Base-by-base conservation (phyloP, 108 stramenopile species). In the Cyclotella distinguenda region DNA sequence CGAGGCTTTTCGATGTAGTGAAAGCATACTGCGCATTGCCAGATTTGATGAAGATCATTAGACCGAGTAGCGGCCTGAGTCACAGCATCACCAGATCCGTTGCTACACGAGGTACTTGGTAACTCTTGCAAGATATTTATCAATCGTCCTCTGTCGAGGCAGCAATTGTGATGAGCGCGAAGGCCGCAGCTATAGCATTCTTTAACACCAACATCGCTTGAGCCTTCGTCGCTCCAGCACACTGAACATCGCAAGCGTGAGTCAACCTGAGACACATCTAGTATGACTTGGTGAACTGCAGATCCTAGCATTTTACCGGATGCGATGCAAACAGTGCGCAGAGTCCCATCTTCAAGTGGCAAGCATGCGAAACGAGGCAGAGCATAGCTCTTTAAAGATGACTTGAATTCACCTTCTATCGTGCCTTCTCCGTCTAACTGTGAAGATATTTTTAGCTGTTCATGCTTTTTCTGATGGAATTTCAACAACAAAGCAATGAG, bases 141-240 rank as follows among this genome's bases (percentile, higher is more conserved):
- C 61, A 79, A 59, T 13, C 60, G 35, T 55, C 79, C 79, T 21
- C 49, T 70, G 42, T 80, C 79, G 40, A 55, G 53, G 57, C 82
- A 86, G 54, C 88, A 86, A 30, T 40, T 34, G 4, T 35, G 46
- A 57, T 89, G 88, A 4, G 67, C 85, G 8, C 50, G 58, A 10
- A 89, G 52, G 18, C 82, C 82, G 68, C 88, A 89, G 3, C 42
- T 43, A 22, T 40, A 42, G 53, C 88, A 89, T 60, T 72, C 56
- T 9, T 68, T 28, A 15, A 89, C 62, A 35, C 39, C 27, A 33
- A 74, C 53, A 48, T 61, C 18, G 43, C 75, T 68, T n/a, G 38
- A 8, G 49, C 72, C 73, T 25, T 55, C 67, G 44, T 54, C 64
- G 52, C 64, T 79, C 84, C 84, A 89, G 61, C 85, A 88, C 34